Evolutionary conservation across 805 yeast species (phyloP), one percentile per base, ranked within the genome.

Genomic region (Sugiyamaella floridensis): DNA sequence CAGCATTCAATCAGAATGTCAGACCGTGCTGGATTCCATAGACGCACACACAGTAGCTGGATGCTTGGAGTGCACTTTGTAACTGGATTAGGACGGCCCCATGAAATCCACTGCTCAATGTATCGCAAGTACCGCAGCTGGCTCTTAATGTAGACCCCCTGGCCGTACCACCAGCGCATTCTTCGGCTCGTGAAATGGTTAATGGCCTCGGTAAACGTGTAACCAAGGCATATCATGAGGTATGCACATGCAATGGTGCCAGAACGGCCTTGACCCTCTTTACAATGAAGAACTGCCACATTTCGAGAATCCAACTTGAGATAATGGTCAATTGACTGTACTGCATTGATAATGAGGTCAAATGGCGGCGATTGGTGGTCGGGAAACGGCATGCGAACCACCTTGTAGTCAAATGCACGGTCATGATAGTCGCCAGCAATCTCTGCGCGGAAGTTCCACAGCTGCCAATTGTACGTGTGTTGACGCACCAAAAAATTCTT

Each of bases 221-320:
- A 51, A 1, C 68, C 68, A 34, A 66, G 64, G 48, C 67, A 64
- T 49, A 72, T 74, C 79, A 89, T 83, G 56, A 90, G 66, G 62
- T 81, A 85, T 0, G 89, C 87, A 55, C 86, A 80, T 6, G 79
- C 78, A 1, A 88, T 68, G 1, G 89, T 76, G 0, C 98, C 97
- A 0, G 96, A 83, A 26, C 98, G 72, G 0, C 98, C 98, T 67
- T 89, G 89, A 0, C 98, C 98, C 58, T 87, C 86, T 62, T 85
- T 82, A 65, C 98, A 92, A 64, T 92, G 97, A 7, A 92, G 66
- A 0, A 86, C 75, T 0, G 86, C 89, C 2, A 85, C 81, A 51
- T 77, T 74, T 0, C 67, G 53, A 0, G 68, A 59, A 18, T 65
- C 58, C 14, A 43, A 42, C 0, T 56, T 45, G 22, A 85, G 61